Conservation (phyloP, 2,329 filamentous ascomycete species). For the Trichothecium sympodiale region DNA sequence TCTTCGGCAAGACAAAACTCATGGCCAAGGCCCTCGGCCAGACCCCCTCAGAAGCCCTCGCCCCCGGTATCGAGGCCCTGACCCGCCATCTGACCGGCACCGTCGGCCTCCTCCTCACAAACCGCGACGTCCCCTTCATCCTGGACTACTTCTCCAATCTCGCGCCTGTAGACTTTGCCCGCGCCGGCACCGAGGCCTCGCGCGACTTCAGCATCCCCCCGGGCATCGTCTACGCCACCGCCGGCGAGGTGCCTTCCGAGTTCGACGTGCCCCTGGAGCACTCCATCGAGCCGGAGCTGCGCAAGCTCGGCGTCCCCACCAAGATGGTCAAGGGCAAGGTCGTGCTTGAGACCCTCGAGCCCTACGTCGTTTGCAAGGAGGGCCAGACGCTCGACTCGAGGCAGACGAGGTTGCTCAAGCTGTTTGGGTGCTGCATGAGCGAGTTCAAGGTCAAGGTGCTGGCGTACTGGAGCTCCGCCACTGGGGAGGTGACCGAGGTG, state of each 20-base stretch:
- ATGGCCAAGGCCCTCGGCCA: slow-evolving; percentile 91
- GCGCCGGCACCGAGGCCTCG: slow-evolving; percentile 67
- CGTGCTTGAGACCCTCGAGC: slow-evolving; percentile 43
- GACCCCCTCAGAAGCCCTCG: slow-evolving; percentile 66
- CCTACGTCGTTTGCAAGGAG: slow-evolving; percentile 74
- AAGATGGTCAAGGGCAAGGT: slow-evolving; percentile 82
- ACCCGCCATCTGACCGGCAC: slow-evolving; percentile 62
- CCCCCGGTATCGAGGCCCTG: slow-evolving; percentile 64
- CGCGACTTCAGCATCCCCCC: slow-evolving; percentile 71
- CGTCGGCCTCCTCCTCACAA: slow-evolving; percentile 85
- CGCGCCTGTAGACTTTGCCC: slow-evolving; percentile 75
- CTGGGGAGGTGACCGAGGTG: slow-evolving; percentile 46
- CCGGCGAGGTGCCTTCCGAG: slow-evolving; percentile 66
- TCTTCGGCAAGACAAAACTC: slow-evolving; percentile 99
- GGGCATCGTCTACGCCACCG: slow-evolving; percentile 71
- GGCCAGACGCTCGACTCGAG: slow-evolving; percentile 79
- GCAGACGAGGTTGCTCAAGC: slow-evolving; percentile 87
- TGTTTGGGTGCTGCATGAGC: slow-evolving; percentile 82
- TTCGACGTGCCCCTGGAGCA: slow-evolving; percentile 82
- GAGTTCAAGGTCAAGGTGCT: slow-evolving; percentile 78
- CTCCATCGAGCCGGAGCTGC: slow-evolving; percentile 79
- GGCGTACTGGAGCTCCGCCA: slow-evolving; percentile 60
- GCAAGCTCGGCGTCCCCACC: slow-evolving; percentile 82
- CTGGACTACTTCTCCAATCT: slow-evolving; percentile 62
- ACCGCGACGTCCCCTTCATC: slow-evolving; percentile 58